Conservation (phyloP, 768 basidiomycete species). For the Agaricus subrufescens region DNA sequence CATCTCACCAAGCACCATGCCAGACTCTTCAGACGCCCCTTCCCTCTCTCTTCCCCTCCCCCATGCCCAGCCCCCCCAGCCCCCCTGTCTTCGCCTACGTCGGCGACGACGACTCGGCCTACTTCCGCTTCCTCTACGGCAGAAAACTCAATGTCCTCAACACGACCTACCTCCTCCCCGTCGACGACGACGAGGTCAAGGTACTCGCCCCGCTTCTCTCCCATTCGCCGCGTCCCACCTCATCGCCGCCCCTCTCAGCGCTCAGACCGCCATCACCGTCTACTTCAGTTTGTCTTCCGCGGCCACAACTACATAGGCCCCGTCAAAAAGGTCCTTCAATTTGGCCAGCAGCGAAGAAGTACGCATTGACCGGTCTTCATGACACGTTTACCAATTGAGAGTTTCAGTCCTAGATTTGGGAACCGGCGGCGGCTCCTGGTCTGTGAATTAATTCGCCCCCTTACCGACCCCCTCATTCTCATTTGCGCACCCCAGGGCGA, state of each 20-base stretch:
- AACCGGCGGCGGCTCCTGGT: constrained; percentile 65
- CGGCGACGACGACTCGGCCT: constrained; percentile 37
- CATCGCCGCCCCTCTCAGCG: constrained; percentile 34
- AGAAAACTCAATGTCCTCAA: constrained; percentile 55
- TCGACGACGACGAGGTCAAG: constrained; percentile 61
- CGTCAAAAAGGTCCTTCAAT: constrained; percentile 49
- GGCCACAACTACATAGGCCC: constrained; percentile 68
- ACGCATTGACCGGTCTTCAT: constrained; percentile 11
- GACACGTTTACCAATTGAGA: not conserved
- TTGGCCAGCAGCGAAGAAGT: constrained; percentile 43
- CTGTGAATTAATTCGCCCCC: constrained; percentile 9
- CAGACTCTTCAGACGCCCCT: not conserved
- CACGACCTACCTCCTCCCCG: constrained; percentile 56
- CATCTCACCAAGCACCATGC: constrained; percentile 1
- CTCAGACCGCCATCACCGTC: constrained; percentile 56
- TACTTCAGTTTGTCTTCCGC: constrained; percentile 61
- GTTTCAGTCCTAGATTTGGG: constrained; percentile 58
- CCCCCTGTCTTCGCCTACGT: constrained; percentile 12
- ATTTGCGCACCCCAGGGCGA: constrained; percentile 42
- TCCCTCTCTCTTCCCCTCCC: not conserved
- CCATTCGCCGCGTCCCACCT: not conserved
- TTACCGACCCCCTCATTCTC: constrained; percentile 8
- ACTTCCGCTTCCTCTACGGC: constrained; percentile 49
- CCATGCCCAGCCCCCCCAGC: not conserved
- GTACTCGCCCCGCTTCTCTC: constrained; percentile 25